Evolutionary conservation across 2,329 filamentous ascomycete species (phyloP).

Genomic region (Myrmaecium sp.): DNA sequence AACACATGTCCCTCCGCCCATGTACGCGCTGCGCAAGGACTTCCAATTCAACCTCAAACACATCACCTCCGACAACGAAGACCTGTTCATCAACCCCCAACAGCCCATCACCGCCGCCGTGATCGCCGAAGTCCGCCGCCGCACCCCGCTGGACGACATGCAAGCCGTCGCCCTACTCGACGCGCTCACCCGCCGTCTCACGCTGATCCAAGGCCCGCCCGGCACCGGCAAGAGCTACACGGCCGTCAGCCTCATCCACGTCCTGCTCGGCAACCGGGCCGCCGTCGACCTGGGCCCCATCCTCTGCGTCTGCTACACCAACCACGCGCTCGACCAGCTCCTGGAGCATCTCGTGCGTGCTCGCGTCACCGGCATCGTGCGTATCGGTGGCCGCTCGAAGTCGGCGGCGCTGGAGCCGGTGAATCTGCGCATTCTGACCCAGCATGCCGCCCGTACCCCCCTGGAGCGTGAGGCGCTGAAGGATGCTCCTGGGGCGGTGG

Average conservation of each 20-base stretch:
- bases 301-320: slow-evolving; percentile 31
- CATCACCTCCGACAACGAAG: no score
- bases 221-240: slow-evolving; percentile 52
- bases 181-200: slow-evolving; percentile 35
- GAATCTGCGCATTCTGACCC: no score
- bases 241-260: slow-evolving; percentile 41
- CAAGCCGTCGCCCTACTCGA: slow-evolving; percentile 35
- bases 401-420: slow-evolving; percentile 32
- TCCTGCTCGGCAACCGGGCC: slow-evolving; percentile 29
- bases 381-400: slow-evolving; percentile 43
- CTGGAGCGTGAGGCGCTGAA: no score
- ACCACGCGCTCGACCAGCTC: slow-evolving; percentile 40
- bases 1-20: no score
- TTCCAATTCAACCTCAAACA: slow-evolving; percentile 10
- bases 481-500: no score
- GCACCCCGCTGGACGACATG: slow-evolving; percentile 29
- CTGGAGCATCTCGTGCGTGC: slow-evolving; percentile 40
- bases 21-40: no score
- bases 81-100: slow-evolving; percentile 8
- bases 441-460: no score
- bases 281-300: slow-evolving; percentile 27
- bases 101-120: slow-evolving; percentile 6
- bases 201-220: slow-evolving; percentile 52
- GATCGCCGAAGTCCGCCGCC: slow-evolving; percentile 6
- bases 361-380: slow-evolving; percentile 35